A percentile compares a stretch with the other conserved stretches of the same genome.
Evolutionary conservation across 140 eudicot genomes (phyloP).

Genomic region (Bidens hawaiensis): DNA sequence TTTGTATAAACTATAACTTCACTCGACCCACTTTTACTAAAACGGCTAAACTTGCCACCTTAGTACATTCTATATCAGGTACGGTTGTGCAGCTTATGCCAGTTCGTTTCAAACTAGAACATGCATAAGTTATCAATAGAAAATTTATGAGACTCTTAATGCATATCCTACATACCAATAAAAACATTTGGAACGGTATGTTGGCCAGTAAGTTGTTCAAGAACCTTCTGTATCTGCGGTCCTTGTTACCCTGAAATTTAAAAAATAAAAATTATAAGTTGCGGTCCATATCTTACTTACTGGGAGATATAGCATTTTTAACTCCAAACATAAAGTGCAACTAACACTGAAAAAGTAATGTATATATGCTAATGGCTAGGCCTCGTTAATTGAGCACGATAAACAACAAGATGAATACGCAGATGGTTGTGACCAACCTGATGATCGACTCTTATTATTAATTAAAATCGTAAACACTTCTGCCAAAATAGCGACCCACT

Average conservation of each 20-base stretch:
- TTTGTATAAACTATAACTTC: background rate
- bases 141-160: conserved; percentile 3
- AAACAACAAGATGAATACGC: too few species aligned
- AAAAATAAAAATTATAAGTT: background rate
- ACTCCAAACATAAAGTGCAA: background rate
- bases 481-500: too few species aligned
- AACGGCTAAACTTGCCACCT: background rate
- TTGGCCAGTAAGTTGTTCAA: conserved; percentile 85
- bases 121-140: background rate
- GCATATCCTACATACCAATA: conserved; percentile 46
- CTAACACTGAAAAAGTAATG: background rate
- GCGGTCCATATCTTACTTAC: background rate
- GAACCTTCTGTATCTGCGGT: conserved; percentile 70
- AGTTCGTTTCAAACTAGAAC: background rate
- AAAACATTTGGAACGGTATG: conserved; percentile 89
- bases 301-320: background rate
- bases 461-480: too few species aligned
- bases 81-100: background rate
- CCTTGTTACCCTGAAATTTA: conserved; percentile 66
- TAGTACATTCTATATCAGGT: background rate
- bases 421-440: too few species aligned
- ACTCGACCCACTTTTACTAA: background rate
- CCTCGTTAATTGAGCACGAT: too few species aligned
- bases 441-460: too few species aligned
- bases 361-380: background rate